Percentiles rank a stretch among this genome's conserved stretches.
Conservation (phyloP, 2,329 filamentous ascomycete species). For the Aspergillus alliaceus region DNA sequence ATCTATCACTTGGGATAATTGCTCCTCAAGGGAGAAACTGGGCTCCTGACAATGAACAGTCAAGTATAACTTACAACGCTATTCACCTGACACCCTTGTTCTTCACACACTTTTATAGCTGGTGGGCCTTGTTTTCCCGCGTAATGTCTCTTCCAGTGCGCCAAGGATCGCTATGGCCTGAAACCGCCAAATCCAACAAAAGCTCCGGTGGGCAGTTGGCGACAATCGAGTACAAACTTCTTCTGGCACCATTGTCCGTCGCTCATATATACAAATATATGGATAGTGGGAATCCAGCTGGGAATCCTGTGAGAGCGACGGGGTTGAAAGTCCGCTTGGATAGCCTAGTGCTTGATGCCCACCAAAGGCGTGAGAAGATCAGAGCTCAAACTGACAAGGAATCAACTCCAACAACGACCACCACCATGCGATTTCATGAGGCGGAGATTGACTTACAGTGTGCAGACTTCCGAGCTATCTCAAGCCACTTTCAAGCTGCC, state of each 20-base stretch:
- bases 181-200: conserved; percentile 93
- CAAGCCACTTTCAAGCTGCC: too few species aligned
- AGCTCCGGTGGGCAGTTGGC: conserved; percentile 96
- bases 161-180: conserved; percentile 87
- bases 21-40: conserved; percentile 86
- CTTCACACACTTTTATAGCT: conserved; percentile 97
- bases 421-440: conserved; percentile 91
- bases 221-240: conserved; percentile 95
- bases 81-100: conserved; percentile 92
- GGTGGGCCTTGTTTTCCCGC: conserved; percentile 96
- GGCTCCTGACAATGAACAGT: conserved; percentile 70
- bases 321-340: conserved; percentile 95
- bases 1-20: conserved; percentile 86
- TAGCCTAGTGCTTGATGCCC: conserved; percentile 95
- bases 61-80: conserved; percentile 91
- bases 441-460: conserved; percentile 89
- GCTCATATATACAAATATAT: conserved; percentile 99
- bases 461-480: conserved; percentile 89
- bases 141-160: conserved; percentile 92
- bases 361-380: conserved; percentile 91
- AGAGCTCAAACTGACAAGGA: conserved; percentile 77
- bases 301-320: conserved; percentile 80
- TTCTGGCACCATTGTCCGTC: conserved; percentile 88
- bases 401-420: conserved; percentile 78
- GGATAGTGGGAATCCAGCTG: conserved; percentile 80